These are phyloP conservation scores for Talaromyces islandicus DNA, from an alignment of 2,329 filamentous ascomycete species.

Conservation along the genomic window DNA sequence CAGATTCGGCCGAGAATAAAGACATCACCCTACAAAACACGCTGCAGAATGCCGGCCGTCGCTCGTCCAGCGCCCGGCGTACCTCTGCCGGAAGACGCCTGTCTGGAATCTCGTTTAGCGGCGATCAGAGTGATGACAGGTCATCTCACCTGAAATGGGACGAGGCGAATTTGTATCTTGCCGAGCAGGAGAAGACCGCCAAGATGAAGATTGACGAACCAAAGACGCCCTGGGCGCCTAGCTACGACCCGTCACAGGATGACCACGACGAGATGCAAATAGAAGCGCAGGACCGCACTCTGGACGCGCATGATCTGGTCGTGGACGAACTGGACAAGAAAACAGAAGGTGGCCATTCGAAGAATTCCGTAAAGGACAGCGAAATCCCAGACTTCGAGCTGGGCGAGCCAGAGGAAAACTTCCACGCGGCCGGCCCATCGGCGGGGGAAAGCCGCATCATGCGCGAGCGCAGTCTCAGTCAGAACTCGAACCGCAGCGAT, in stretches of 20 bases:
- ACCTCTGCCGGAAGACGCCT: slow-evolving; percentile 64
- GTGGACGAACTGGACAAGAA: slow-evolving; percentile 60
- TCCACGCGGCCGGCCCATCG: slow-evolving; percentile 40
- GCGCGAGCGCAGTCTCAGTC: slow-evolving; percentile 35
- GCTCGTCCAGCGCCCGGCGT: slow-evolving; percentile 69
- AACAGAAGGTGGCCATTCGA: slow-evolving; percentile 32
- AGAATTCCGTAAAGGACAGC: slow-evolving; percentile 45
- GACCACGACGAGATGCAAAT: slow-evolving; percentile 41
- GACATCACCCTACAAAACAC: slow-evolving; percentile 94
- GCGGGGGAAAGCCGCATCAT: slow-evolving; percentile 33
- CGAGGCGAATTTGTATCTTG: slow-evolving; percentile 94
- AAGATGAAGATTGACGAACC: slow-evolving; percentile 99
- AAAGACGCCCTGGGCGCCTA: slow-evolving; percentile 91
- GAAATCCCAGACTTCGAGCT: slow-evolving; percentile 90
- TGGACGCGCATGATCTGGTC: slow-evolving; percentile 65
- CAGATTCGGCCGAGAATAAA: slow-evolving; percentile 56
- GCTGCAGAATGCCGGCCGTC: slow-evolving; percentile 83
- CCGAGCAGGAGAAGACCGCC: slow-evolving; percentile 87
- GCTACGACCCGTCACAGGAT: slow-evolving; percentile 85
- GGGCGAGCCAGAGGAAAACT: slow-evolving; percentile 79
- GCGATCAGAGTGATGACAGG: slow-evolving; percentile 51
- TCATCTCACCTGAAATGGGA: slow-evolving; percentile 93
- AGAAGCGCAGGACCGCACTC: slow-evolving; percentile 26
- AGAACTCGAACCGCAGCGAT: slow-evolving; percentile 32
- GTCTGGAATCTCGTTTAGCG: slow-evolving; percentile 44